Evolutionary conservation across 208 protist species (phyloP).

Genomic region (Trypanosoma brucei): DNA sequence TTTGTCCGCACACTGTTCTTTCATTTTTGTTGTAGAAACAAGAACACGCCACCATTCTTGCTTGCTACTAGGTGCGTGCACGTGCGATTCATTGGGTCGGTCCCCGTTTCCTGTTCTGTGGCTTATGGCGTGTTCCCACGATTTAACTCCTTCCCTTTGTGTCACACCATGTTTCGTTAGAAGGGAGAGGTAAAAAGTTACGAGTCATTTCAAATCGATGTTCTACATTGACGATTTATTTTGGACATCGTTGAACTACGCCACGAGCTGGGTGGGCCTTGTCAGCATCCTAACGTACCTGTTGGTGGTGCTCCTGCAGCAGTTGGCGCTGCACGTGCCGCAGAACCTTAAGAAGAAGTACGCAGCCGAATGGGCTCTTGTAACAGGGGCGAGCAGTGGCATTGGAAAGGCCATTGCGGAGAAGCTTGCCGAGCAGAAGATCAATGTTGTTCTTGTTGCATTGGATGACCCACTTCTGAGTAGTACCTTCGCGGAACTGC

Average conservation of each 20-base stretch:
- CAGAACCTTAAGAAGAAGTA: slow-evolving; percentile 79
- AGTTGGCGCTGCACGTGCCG: slow-evolving; percentile 55
- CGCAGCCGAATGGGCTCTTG: slow-evolving; percentile 79
- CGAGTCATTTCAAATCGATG: slow-evolving; percentile 21
- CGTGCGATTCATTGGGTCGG: no score
- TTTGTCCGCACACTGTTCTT: no score
- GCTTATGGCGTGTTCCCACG: no score
- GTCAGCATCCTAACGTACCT: slow-evolving; percentile 79
- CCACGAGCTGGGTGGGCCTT: slow-evolving; percentile 62
- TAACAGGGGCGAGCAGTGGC: slow-evolving; percentile 93
- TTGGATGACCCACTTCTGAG: slow-evolving; percentile 86
- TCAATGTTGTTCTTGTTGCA: slow-evolving; percentile 90
- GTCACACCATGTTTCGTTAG: no score
- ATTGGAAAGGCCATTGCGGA: slow-evolving; percentile 93
- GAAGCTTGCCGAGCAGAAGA: slow-evolving; percentile 88
- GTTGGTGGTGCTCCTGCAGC: slow-evolving; percentile 37
- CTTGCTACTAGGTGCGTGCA: no score
- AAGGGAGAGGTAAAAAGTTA: not conserved
- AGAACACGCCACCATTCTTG: no score
- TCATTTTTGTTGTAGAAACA: no score
- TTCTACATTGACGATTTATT: slow-evolving; percentile 58
- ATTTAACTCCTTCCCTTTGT: no score
- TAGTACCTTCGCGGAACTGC: slow-evolving; percentile 69
- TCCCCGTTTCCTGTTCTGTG: no score
- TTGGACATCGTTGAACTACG: slow-evolving; percentile 55